Evolutionary conservation across 78 protist genomes (phyloP).

Genomic region (Chrysochromulina tobinii): DNA sequence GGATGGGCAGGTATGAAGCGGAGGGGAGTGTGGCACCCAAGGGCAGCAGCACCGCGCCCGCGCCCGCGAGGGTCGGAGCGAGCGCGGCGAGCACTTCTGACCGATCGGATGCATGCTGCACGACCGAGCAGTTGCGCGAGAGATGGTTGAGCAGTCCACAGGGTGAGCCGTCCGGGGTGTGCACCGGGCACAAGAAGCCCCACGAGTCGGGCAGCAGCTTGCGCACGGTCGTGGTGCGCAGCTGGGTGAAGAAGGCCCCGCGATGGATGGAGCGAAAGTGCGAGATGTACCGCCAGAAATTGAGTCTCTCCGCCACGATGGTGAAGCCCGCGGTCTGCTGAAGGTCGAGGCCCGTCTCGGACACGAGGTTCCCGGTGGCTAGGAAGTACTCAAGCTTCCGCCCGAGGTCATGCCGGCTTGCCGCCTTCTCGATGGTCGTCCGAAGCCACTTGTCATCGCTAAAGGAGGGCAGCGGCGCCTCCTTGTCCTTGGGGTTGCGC

Average conservation of each 20-base stretch:
- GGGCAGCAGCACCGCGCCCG: not conserved
- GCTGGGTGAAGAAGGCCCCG: slow-evolving; percentile 91
- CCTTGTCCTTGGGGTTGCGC: not conserved
- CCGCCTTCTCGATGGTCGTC: not conserved
- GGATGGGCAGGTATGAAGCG: not conserved
- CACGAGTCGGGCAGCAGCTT: slow-evolving; percentile 94
- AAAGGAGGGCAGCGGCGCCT: not conserved
- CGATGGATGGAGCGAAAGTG: slow-evolving; percentile 85
- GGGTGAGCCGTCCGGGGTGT: slow-evolving; percentile 99
- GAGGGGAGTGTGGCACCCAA: not conserved
- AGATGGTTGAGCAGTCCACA: slow-evolving; percentile 98
- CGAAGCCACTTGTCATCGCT: not conserved
- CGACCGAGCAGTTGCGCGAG: slow-evolving; percentile 64
- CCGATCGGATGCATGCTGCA: not conserved
- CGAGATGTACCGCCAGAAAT: slow-evolving; percentile 86
- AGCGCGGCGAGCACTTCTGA: not conserved
- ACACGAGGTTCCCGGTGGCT: slow-evolving; percentile 86
- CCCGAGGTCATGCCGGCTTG: not conserved
- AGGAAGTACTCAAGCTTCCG: slow-evolving; percentile 54
- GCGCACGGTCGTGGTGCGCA: slow-evolving; percentile 93
- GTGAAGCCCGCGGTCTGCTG: slow-evolving; percentile 86
- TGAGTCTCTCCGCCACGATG: slow-evolving; percentile 94
- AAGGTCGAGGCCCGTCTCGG: slow-evolving; percentile 86
- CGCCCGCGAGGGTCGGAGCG: not conserved
- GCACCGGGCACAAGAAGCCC: slow-evolving; percentile 99